Evolutionary conservation across 2,329 filamentous ascomycete species (phyloP).

Genomic region (Berkeleyomyces rouxiae): DNA sequence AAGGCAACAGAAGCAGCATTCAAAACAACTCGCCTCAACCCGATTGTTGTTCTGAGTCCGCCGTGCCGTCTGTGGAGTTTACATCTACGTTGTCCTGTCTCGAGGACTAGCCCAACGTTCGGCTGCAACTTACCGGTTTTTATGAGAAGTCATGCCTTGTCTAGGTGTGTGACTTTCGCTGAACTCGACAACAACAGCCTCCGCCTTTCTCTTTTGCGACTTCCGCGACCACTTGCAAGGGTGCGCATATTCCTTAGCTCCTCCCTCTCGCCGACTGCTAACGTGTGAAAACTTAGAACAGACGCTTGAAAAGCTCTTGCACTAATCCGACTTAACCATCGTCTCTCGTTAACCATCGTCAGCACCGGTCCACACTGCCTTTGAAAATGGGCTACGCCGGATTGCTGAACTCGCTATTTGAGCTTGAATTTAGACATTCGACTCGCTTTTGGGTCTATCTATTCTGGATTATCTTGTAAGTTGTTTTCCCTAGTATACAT

Average conservation of each 20-base stretch:
- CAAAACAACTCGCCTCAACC: background rate
- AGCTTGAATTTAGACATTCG: constrained; percentile 25
- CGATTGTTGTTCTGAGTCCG: background rate
- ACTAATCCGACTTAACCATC: background rate
- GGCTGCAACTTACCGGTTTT: background rate
- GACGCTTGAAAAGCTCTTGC: background rate
- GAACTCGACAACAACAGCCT: background rate
- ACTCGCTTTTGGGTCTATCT: constrained; percentile 30
- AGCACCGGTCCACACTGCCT: background rate
- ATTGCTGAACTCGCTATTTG: constrained; percentile 17
- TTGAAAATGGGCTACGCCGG: constrained; percentile 7
- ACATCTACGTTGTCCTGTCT: background rate
- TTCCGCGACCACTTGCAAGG: background rate
- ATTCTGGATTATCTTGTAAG: constrained; percentile 19
- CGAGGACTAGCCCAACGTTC: background rate
- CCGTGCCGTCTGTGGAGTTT: background rate
- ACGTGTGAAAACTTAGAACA: background rate
- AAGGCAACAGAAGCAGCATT: background rate
- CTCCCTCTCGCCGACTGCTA: background rate
- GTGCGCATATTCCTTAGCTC: background rate
- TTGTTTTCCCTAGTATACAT: constrained; percentile 31
- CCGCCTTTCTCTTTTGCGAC: background rate
- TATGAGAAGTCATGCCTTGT: constrained; percentile 6
- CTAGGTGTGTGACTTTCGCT: constrained; percentile 11
- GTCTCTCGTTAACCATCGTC: background rate